Evolutionary conservation across 148 eudicot species (phyloP).

Genomic region (Rhododendron williamsianum): DNA sequence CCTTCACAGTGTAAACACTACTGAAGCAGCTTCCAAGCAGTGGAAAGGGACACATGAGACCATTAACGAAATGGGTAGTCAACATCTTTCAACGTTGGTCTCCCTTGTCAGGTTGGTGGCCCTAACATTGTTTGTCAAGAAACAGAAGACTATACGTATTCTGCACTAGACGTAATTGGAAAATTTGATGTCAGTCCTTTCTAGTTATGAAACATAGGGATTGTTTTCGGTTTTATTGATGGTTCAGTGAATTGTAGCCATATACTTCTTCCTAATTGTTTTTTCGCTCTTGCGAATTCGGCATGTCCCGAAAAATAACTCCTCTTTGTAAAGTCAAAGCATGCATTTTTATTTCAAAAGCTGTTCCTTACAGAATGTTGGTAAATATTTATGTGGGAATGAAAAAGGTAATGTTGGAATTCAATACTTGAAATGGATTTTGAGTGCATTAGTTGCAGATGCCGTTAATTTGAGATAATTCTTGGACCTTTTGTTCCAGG

Average conservation of each 20-base stretch:
- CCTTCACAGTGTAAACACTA: conserved; percentile 49
- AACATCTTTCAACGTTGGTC: conserved; percentile 45
- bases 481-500: conserved; percentile 30
- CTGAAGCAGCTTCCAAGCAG: conserved; percentile 63
- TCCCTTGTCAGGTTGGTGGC: conserved; percentile 58
- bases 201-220: not conserved
- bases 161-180: not conserved
- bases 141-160: not conserved
- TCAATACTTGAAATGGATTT: not conserved
- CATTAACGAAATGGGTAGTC: conserved; percentile 49
- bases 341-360: not conserved
- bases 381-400: not conserved
- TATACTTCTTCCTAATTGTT: not conserved
- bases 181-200: not conserved
- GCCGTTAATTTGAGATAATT: not conserved
- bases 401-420: not conserved
- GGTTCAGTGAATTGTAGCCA: not conserved
- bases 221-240: not conserved
- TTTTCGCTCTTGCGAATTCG: not conserved
- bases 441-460: not conserved
- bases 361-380: not conserved
- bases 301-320: not conserved
- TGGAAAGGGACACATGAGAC: conserved; percentile 57
- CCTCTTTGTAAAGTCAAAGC: not conserved
- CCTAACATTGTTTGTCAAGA: not conserved